These are phyloP conservation scores for Trichodelitschia bisporula DNA, from an alignment of 495 filamentous ascomycete genomes.

Conservation along the genomic window DNA sequence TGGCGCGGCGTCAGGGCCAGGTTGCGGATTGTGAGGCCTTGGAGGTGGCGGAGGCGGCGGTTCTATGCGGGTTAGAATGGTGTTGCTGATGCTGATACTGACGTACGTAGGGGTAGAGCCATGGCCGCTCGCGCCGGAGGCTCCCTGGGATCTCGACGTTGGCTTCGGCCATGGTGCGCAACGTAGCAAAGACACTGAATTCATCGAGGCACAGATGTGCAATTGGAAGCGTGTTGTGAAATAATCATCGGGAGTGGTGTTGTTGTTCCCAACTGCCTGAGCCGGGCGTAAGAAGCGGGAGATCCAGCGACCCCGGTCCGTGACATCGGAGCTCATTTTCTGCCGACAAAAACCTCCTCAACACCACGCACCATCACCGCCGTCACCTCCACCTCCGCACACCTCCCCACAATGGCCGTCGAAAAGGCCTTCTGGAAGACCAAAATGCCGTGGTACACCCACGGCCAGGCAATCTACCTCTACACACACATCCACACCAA, in stretches of 20 bases:
- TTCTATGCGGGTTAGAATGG: conserved; percentile 26
- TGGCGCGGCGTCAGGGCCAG: conserved; percentile 31
- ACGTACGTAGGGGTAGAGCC: conserved; percentile 26
- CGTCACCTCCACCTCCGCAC: neutral
- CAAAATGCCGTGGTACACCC: conserved; percentile 8
- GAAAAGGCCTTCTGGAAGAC: neutral
- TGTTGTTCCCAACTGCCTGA: neutral
- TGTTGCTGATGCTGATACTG: conserved; percentile 10
- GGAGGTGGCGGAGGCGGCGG: conserved; percentile 68
- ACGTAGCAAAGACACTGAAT: too few species aligned
- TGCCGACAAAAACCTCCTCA: neutral
- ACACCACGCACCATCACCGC: neutral
- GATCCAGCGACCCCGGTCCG: neutral
- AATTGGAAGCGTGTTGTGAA: neutral
- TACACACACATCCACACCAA: conserved; percentile 61
- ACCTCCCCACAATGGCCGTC: neutral
- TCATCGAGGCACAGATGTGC: neutral
- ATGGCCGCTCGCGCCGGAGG: conserved; percentile 20
- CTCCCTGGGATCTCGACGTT: neutral
- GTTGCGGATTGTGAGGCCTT: conserved; percentile 72
- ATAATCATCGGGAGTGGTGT: neutral
- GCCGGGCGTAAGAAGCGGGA: neutral
- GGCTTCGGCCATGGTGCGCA: neutral
- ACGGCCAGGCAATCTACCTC: conserved; percentile 55
- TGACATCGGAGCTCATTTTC: neutral